Conservation (phyloP, 1,139 yeast species). For the Petasospora fabianii region DNA sequence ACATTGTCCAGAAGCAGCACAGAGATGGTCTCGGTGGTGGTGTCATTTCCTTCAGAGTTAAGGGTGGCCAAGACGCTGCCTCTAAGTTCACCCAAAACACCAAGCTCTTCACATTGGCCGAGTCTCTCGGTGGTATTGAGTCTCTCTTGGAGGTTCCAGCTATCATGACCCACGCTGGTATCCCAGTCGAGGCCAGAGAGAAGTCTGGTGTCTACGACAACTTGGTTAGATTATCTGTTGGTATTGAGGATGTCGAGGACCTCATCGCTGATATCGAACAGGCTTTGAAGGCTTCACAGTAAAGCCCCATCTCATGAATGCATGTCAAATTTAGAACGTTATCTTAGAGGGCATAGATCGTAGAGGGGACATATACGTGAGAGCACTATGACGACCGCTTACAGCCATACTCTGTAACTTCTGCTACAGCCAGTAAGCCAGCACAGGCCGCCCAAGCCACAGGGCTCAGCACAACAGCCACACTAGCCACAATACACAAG, state of each 20-base stretch:
- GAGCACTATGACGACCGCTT: no score
- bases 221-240: conserved; percentile 78
- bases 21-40: conserved; percentile 89
- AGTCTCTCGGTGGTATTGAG: conserved; percentile 88
- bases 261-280: conserved; percentile 45
- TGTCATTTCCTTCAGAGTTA: conserved; percentile 83
- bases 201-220: conserved; percentile 79
- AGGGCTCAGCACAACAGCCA: no score
- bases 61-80: conserved; percentile 79
- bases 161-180: conserved; percentile 91
- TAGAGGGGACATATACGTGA: no score
- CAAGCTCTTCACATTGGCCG: conserved; percentile 79
- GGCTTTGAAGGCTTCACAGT: conserved; percentile 17
- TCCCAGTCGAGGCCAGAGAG: conserved; percentile 78
- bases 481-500: no score
- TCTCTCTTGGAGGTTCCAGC: conserved; percentile 87
- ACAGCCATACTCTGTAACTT: no score
- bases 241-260: conserved; percentile 52
- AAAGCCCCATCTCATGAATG: not conserved
- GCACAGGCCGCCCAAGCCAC: no score
- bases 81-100: conserved; percentile 69
- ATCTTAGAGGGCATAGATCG: no score
- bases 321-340: no score
- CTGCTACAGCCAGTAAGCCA: no score
- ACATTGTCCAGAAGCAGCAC: conserved; percentile 68